Conservation (phyloP, 2,329 filamentous ascomycete genomes). For the Incumbomyces delicatus region DNA sequence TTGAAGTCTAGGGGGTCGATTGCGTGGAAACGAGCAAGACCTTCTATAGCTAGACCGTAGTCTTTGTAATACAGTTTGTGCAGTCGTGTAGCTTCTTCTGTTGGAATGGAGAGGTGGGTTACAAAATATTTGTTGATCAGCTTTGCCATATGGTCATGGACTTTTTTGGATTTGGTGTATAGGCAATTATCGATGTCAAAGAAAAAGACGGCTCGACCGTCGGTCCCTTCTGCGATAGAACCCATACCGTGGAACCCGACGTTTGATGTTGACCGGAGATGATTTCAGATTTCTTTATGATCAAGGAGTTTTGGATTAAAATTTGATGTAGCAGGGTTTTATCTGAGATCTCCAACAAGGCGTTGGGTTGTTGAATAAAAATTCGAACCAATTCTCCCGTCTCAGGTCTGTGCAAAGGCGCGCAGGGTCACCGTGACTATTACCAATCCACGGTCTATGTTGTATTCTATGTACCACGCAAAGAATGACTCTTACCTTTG, state of each 20-base stretch:
- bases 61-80: slow-evolving; percentile 90
- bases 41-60: slow-evolving; percentile 95
- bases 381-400: background rate
- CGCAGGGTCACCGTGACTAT: too few relatives aligned
- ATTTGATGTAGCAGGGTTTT: background rate
- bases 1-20: slow-evolving; percentile 96
- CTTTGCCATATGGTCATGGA: slow-evolving; percentile 79
- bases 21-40: slow-evolving; percentile 83
- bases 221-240: slow-evolving; percentile 2
- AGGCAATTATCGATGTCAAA: slow-evolving; percentile 99
- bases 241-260: slow-evolving; percentile 6
- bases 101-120: slow-evolving; percentile 61
- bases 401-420: too few relatives aligned
- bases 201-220: slow-evolving; percentile 43
- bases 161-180: slow-evolving; percentile 74
- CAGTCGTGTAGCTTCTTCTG: slow-evolving; percentile 71
- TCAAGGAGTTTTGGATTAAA: background rate
- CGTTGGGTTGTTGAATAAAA: background rate
- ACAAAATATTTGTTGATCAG: slow-evolving; percentile 63
- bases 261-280: too few relatives aligned
- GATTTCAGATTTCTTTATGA: too few relatives aligned
- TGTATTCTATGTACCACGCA: background rate
- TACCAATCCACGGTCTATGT: too few relatives aligned
- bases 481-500: background rate
- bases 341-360: too few relatives aligned